These are phyloP conservation scores for Colletotrichum magnum DNA, from an alignment of 2,329 filamentous ascomycete genomes.

Conservation along the genomic window DNA sequence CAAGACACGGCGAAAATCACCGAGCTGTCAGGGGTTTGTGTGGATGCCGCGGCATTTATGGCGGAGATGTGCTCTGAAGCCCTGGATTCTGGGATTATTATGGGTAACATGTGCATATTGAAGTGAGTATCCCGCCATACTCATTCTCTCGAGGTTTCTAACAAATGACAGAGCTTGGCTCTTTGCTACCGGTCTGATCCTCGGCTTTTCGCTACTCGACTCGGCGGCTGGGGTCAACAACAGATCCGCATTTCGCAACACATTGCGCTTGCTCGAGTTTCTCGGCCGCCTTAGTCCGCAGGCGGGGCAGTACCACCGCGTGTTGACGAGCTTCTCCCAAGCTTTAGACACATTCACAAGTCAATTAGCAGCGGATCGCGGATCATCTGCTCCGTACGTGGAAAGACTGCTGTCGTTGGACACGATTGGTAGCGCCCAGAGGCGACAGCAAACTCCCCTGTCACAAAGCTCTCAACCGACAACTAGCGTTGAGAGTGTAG, in stretches of 20 bases:
- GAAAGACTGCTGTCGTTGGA: constrained; percentile 14
- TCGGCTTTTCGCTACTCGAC: constrained; percentile 58
- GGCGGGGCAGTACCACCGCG: constrained; percentile 15
- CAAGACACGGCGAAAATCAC: not conserved
- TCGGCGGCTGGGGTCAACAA: not conserved
- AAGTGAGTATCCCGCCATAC: constrained; percentile 56
- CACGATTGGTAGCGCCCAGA: not conserved
- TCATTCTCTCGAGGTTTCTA: too few relatives aligned
- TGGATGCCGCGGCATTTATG: constrained; percentile 69
- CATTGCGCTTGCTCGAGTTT: not conserved
- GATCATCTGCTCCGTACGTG: not conserved
- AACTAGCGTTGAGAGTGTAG: too few relatives aligned
- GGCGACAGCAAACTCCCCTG: not conserved
- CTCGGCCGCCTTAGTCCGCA: not conserved
- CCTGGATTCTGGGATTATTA: constrained; percentile 57
- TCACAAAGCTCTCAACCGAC: not conserved
- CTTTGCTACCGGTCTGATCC: constrained; percentile 69
- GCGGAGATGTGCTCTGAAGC: constrained; percentile 67
- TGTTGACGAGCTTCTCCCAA: constrained; percentile 16
- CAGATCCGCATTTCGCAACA: constrained; percentile 6
- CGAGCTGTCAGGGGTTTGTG: constrained; percentile 64
- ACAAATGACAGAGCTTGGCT: constrained; percentile 43
- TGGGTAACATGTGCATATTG: constrained; percentile 71
- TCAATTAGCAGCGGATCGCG: not conserved
- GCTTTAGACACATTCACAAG: not conserved